Conservation (phyloP, 1,139 yeast species). For the Yamadazyma siamensis region DNA sequence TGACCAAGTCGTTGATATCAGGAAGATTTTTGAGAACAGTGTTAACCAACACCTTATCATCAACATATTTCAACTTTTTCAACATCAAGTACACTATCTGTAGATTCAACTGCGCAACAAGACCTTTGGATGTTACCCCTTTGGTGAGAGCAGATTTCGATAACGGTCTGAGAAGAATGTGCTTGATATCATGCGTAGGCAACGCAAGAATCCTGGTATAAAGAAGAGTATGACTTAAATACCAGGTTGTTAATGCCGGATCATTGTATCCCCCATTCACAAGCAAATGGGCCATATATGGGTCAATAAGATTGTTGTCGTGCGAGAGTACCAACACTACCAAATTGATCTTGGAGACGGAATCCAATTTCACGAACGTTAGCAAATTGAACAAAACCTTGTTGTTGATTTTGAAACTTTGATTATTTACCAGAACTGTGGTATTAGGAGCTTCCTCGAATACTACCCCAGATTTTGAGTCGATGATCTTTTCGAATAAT, state of each 20-base stretch:
- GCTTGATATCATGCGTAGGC: slow-evolving; percentile 51
- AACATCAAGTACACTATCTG: slow-evolving; percentile 58
- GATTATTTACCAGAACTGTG: slow-evolving; percentile 39
- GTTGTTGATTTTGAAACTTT: slow-evolving; percentile 58
- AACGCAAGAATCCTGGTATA: slow-evolving; percentile 56
- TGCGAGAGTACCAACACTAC: slow-evolving; percentile 47
- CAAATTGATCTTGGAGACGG: slow-evolving; percentile 56
- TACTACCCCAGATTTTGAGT: slow-evolving; percentile 56
- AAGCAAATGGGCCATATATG: slow-evolving; percentile 59
- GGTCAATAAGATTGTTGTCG: slow-evolving; percentile 71
- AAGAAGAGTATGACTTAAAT: slow-evolving; percentile 72
- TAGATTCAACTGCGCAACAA: slow-evolving; percentile 64
- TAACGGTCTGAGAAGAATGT: slow-evolving; percentile 65
- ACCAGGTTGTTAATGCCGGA: slow-evolving; percentile 73
- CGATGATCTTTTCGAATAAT: slow-evolving; percentile 50
- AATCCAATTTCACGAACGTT: slow-evolving; percentile 72
- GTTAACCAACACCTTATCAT: slow-evolving; percentile 13
- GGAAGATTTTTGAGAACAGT: slow-evolving; percentile 11
- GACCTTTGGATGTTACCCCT: slow-evolving; percentile 52
- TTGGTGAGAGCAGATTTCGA: slow-evolving; percentile 56
- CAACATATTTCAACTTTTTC: slow-evolving; percentile 43
- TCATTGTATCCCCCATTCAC: slow-evolving; percentile 59
- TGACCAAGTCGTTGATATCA: slow-evolving; percentile 7
- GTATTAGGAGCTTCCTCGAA: slow-evolving; percentile 34
- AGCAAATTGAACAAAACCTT: slow-evolving; percentile 62